Conservation (phyloP, 768 basidiomycete species). For the Mycena leptocephala region DNA sequence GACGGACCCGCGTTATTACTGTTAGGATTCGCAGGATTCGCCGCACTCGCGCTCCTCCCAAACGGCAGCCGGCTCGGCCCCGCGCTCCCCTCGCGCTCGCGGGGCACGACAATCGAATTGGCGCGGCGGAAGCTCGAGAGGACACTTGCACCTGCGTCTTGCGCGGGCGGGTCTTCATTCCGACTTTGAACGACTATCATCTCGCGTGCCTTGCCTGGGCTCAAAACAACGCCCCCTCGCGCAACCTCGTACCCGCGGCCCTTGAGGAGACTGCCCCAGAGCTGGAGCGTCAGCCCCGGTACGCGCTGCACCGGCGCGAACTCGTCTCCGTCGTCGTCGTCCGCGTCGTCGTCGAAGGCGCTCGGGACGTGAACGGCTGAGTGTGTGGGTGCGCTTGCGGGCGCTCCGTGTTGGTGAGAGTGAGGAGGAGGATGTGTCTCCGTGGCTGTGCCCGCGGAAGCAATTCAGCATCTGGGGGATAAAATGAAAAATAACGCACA, state of each 20-base stretch:
- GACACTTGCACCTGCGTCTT: constrained; percentile 49
- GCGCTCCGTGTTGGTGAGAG: neutral
- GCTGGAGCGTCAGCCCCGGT: constrained; percentile 73
- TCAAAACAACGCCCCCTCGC: constrained; percentile 72
- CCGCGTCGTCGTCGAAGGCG: constrained; percentile 43
- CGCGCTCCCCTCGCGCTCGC: constrained; percentile 14
- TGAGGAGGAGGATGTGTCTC: constrained; percentile 41
- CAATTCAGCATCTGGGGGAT: neutral
- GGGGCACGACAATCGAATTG: constrained; percentile 68
- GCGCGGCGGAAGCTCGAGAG: constrained; percentile 75
- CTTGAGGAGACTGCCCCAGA: constrained; percentile 81
- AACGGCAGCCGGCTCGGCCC: constrained; percentile 37
- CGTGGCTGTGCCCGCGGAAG: constrained; percentile 29
- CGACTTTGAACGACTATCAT: constrained; percentile 25
- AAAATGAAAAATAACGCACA: constrained; percentile 2
- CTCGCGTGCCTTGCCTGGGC: constrained; percentile 65
- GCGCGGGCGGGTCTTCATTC: constrained; percentile 20
- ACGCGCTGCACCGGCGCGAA: constrained; percentile 71
- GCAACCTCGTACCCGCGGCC: constrained; percentile 78
- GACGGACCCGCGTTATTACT: neutral
- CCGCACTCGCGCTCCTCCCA: neutral
- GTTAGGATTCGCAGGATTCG: neutral
- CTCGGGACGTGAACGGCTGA: constrained; percentile 10
- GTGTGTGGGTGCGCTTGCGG: neutral
- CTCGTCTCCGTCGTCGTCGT: constrained; percentile 56